Conservation (phyloP, 371 early-diverging fungal species). For the Apophysomyces trapeziformis region DNA sequence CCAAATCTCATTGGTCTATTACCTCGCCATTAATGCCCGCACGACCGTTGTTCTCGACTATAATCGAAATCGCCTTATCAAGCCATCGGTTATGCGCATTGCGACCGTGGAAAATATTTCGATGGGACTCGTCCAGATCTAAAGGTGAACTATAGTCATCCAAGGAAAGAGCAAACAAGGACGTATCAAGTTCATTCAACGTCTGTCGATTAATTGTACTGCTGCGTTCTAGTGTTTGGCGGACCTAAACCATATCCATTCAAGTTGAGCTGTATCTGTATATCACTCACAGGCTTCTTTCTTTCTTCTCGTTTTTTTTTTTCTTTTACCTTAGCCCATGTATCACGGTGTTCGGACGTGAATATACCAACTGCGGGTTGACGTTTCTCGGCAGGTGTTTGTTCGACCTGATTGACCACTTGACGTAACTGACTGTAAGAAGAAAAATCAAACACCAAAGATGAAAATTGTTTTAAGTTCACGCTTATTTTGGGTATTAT, state of each 20-base stretch:
- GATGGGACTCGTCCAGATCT: slow-evolving; percentile 69
- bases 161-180: slow-evolving; percentile 86
- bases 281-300: not conserved
- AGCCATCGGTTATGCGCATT: slow-evolving; percentile 93
- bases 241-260: slow-evolving; percentile 29
- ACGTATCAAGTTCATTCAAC: slow-evolving; percentile 72
- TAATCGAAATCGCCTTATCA: slow-evolving; percentile 90
- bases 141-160: slow-evolving; percentile 72
- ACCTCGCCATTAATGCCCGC: slow-evolving; percentile 95
- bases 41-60: slow-evolving; percentile 84
- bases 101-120: slow-evolving; percentile 77
- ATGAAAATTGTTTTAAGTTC: not conserved
- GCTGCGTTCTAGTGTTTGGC: slow-evolving; percentile 37
- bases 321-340: slow-evolving; percentile 70
- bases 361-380: slow-evolving; percentile 79
- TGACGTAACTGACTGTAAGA: slow-evolving; percentile 58
- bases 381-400: slow-evolving; percentile 35
- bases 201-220: slow-evolving; percentile 58
- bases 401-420: slow-evolving; percentile 67
- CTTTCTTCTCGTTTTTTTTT: not conserved
- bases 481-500: not conserved
- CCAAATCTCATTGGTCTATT: slow-evolving; percentile 5
- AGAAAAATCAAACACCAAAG: too few relatives aligned
- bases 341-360: slow-evolving; percentile 86
- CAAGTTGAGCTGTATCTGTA: not conserved